Evolutionary conservation across 768 basidiomycete species (phyloP), one percentile per base, ranked within the genome.

Genomic region (Favolaschia claudopus): DNA sequence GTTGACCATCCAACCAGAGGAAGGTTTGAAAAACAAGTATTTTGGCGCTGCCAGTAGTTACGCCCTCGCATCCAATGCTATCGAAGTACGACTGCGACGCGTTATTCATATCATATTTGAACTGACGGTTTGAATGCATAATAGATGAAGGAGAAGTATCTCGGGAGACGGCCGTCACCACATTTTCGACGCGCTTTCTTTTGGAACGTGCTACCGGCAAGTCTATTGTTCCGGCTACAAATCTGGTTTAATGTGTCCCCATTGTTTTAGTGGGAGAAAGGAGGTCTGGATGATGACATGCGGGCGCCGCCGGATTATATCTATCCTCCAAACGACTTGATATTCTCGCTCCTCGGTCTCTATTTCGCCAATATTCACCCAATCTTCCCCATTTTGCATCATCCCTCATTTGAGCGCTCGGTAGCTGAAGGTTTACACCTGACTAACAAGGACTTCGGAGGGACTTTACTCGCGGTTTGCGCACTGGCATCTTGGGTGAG

Each of bases 341-440:
- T 76, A 12, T 45, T 55, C 9, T 37, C 48, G 0, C 72, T 89
- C 19, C 69, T 87, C 44, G 73, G 84, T 27, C 70, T 78, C 29
- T 87, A 81, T 60, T 89, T 89, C 66, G 51, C 45, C 0, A 48
- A 74, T 29, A 22, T 74, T 47, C 82, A 86, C 58, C 49, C 64
- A 7, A 63, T 74, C 19, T 60, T 75, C 2, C 85, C 86, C 0
- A 64, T 89, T 2, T 66, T 89, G 8, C 86, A 87, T 58, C 76
- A 79, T 1, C 78, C 79, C 1, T 75, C 77, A n/a, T 87, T 88
- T 52, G 75, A 81, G 34, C 69, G 69, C 10, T 72, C 76, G 36
- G 66, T 82, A 33, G 61, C 56, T 2, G 71, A 77, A 7, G 74
- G 75, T 0, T 58, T 78, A 3, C 78, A 85, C 61, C 58, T 75